Evolutionary conservation across 768 basidiomycete species (phyloP).

Genomic region (Myochromella boudieri): DNA sequence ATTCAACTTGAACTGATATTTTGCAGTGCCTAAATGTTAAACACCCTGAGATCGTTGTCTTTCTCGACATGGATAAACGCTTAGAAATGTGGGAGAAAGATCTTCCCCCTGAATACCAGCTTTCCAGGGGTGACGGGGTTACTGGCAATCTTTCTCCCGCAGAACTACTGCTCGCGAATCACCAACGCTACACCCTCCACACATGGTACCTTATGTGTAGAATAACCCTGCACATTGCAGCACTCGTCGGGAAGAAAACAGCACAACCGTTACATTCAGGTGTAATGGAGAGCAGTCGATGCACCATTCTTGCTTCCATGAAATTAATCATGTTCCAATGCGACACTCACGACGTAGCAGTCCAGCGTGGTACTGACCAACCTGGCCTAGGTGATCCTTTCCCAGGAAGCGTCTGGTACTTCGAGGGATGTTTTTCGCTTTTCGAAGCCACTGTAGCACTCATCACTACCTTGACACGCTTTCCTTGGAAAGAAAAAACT

Average conservation of each 20-base stretch:
- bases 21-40: conserved; percentile 34
- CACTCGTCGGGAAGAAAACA: conserved; percentile 33
- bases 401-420: conserved; percentile 38
- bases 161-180: conserved; percentile 32
- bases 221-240: conserved; percentile 46
- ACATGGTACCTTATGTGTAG: conserved; percentile 47
- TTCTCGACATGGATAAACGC: conserved; percentile 42
- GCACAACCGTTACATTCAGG: conserved; percentile 22
- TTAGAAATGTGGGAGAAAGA: conserved; percentile 43
- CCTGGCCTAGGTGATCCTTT: conserved; percentile 19
- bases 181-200: conserved; percentile 42
- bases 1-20: neutral
- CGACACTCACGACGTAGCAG: conserved; percentile 31
- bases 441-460: conserved; percentile 50
- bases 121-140: conserved; percentile 25
- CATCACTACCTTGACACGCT: conserved; percentile 38
- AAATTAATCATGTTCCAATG: conserved; percentile 45
- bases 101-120: conserved; percentile 40
- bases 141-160: conserved; percentile 25
- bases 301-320: conserved; percentile 38
- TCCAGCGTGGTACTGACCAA: conserved; percentile 20
- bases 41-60: conserved; percentile 32
- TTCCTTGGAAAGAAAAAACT: conserved; percentile 36
- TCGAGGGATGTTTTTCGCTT: conserved; percentile 43
- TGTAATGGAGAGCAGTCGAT: conserved; percentile 32